A percentile compares a stretch with the other conserved stretches of the same genome.
phyloP scores from a whole-genome alignment of 1,284 basidiomycete species.

The Apiotrichum gamsii region DNA sequence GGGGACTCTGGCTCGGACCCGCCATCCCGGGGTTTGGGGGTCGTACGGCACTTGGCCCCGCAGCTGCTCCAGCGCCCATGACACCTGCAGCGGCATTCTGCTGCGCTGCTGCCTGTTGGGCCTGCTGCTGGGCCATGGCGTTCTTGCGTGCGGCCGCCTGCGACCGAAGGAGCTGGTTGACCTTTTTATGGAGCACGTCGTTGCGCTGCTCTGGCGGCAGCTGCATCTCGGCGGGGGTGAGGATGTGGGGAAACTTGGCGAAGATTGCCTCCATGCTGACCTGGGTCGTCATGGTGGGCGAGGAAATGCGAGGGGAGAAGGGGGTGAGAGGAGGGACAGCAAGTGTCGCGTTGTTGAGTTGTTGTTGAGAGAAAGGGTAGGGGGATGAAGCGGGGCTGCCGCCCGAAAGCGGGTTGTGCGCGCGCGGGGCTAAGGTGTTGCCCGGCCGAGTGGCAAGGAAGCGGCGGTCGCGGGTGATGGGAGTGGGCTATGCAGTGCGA shows the following conservation, averaged over 20 bases:
- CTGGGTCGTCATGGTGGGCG: conserved; percentile 2
- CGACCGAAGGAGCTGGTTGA: conserved; percentile 6
- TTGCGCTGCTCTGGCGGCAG: conserved; percentile 27
- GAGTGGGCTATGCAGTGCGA: too few relatives aligned
- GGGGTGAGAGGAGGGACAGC: neutral
- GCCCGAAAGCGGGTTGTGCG: too few relatives aligned
- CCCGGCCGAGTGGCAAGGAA: too few relatives aligned
- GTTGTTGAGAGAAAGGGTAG: too few relatives aligned
- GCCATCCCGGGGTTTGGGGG: neutral
- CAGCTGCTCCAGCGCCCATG: too few relatives aligned
- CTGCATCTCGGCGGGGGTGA: conserved; percentile 26
- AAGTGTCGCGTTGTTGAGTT: too few relatives aligned
- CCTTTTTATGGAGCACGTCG: conserved; percentile 28
- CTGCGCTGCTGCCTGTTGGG: neutral
- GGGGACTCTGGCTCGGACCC: conserved; percentile 4
- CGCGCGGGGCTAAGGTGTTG: too few relatives aligned
- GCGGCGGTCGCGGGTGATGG: too few relatives aligned
- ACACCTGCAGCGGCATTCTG: neutral
- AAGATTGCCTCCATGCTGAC: conserved; percentile 16
- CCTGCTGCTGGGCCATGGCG: conserved; percentile 3
- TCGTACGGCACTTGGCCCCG: neutral
- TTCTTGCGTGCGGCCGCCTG: conserved; percentile 6
- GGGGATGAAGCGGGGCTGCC: too few relatives aligned
- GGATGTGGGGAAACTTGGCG: conserved; percentile 22
- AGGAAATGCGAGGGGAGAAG: neutral